phyloP scores from a whole-genome alignment of 805 yeast species.

The Wickerhamiella shivajii region DNA sequence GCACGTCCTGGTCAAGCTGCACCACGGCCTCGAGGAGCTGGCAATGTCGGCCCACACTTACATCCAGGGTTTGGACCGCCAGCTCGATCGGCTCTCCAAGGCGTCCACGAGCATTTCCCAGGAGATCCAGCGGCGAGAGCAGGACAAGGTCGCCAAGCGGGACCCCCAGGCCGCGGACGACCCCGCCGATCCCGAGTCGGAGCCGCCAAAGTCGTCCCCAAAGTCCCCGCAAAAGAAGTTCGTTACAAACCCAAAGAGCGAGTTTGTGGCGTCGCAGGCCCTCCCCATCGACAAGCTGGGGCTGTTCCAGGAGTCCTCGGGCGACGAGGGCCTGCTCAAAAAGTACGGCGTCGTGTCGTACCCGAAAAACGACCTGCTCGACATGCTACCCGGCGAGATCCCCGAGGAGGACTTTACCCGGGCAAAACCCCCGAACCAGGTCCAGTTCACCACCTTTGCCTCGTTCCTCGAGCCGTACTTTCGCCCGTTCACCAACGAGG shows the following conservation, averaged over 20 bases:
- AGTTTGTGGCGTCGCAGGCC: constrained; percentile 56
- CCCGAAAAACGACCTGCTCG: constrained; percentile 63
- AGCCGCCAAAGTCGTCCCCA: constrained; percentile 1
- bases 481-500: constrained; percentile 66
- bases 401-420: constrained; percentile 80
- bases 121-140: constrained; percentile 11
- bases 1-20: constrained; percentile 12
- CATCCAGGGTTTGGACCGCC: constrained; percentile 15
- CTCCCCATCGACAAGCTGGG: constrained; percentile 57
- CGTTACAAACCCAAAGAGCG: constrained; percentile 55
- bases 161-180: constrained; percentile 2
- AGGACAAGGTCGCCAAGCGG: not conserved
- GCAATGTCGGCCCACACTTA: constrained; percentile 15
- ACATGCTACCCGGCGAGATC: constrained; percentile 69
- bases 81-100: constrained; percentile 14
- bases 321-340: constrained; percentile 55
- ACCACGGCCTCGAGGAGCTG: constrained; percentile 15
- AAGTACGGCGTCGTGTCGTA: constrained; percentile 84
- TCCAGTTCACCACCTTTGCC: constrained; percentile 78
- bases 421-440: constrained; percentile 77
- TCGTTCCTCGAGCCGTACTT: constrained; percentile 75
- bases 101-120: constrained; percentile 15
- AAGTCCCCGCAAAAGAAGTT: constrained; percentile 20
- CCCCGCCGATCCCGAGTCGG: constrained; percentile 4
- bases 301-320: constrained; percentile 52